Base-by-base conservation (phyloP, 2,329 filamentous ascomycete species). In the Beauveria rudraprayagi region DNA sequence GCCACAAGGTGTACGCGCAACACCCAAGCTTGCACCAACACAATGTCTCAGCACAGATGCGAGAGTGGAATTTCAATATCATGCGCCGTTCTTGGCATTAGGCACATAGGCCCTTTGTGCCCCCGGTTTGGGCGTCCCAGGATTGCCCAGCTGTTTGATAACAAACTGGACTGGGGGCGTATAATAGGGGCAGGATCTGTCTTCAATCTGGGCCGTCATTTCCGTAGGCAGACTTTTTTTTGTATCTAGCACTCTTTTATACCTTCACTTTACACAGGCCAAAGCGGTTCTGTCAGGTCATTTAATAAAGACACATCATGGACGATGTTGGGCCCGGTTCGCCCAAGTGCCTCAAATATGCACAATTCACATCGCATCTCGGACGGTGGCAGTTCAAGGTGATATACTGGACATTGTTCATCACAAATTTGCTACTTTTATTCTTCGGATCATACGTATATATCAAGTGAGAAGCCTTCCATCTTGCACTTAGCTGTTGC, bases 351-450 rank as follows among this genome's bases (percentile, higher is more conserved):
- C 19, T 46, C 76, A 63, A 71, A 46, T 78, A 78, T 66, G 79
- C 78, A 41, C 67, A 70, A 48, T 81, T 81, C 65, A 77, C 78
- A 30, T 69, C 73, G 6, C 67, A 76, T 62, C 68, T 81, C 63
- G 71, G 70, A 11, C 66, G 75, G 56, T 68, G 70, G 66, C 71
- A 80, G 64, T 79, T 79, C 63, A 76, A 77, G 63, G 66, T 75
- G 14, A 69, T 80, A 26, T 81, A 79, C 69, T 81, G 78, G 78
- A 64, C 67, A 11, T 63, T 81, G 55, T 81, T 81, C 65, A 64
- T 74, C 26, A 66, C 72, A 19, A 79, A 80, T 57, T 64, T 81
- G 0, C 53, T 76, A 9, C 67, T 81, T 17, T 71, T 81, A 28
- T 80, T 78, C 56, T 62, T 76, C 14, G 73, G 75, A 9, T 78